Base-by-base conservation (phyloP, 148 eudicot genomes). In the Vaccinium darrowii region DNA sequence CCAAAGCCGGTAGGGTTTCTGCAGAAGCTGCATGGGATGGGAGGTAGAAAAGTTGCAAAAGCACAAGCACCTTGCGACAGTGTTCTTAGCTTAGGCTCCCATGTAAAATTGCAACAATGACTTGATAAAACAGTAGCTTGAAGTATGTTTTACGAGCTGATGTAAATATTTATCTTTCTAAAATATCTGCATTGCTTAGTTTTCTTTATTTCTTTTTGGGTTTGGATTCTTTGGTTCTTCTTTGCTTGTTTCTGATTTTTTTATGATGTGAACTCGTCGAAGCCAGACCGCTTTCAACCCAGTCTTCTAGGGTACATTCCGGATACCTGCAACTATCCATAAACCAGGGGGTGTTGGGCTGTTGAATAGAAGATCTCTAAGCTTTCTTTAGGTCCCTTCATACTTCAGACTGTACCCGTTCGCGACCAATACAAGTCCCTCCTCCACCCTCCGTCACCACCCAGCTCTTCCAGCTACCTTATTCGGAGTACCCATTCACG, bases 1-100 rank as follows among this genome's bases (percentile, higher is more conserved):
- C 51, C 54, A 78, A 71, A 82, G 43, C 73, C 71, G 82, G 63
- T 76, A 86, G 73, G 76, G 57, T 23, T 63, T 72, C 58, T n/a
- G 58, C 58, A 33, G 71, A 27, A 30, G 52, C 19, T 30, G 71
- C 73, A 25, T 67, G 73, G 73, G 36, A 11, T 60, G 83, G 73
- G 65, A 60, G 6, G 19, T 23, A 51, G 81, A 5, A 78, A n/a
- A 13, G 69, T 23, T 5, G 69, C 65, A 60, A 60, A 60, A 19
- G 10, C 69, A 62, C 69, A 10, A 21, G 16, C n/a, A 25, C 47
- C 81, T 54, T 54, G 23, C 8, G 43, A 25, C 6, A 7, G 65
- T 36, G 19, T 78, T 53, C 12, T 62, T 62, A 62, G 13, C 65
- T 8, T 43, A 43, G 23, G 25, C 33, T 78, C 58, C 36, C 33